Percentiles rank a stretch among this genome's conserved stretches.
These are phyloP conservation scores for Rhodosporidiobolus sp. DNA, from an alignment of 768 basidiomycete genomes.

Conservation along the genomic window DNA sequence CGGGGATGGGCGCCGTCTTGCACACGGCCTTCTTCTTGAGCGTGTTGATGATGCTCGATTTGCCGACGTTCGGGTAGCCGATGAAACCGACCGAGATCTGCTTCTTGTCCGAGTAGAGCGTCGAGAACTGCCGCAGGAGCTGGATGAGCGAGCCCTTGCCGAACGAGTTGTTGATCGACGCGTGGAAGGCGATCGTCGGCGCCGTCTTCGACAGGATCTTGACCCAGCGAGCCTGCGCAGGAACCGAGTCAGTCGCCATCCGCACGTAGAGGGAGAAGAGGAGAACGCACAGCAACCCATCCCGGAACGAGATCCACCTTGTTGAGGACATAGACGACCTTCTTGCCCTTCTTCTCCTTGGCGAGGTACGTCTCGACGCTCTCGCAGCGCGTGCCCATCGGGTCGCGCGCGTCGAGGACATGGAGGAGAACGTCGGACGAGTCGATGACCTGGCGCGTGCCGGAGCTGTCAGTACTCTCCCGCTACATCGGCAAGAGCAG, in stretches of 20 bases:
- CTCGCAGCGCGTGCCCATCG: constrained; percentile 89
- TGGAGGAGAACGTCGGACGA: constrained; percentile 96
- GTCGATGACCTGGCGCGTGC: constrained; percentile 68
- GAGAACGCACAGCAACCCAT: constrained; percentile 87
- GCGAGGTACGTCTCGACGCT: constrained; percentile 86
- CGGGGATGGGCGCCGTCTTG: constrained; percentile 90
- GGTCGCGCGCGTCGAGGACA: constrained; percentile 91
- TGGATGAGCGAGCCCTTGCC: constrained; percentile 98
- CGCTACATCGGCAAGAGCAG: no score
- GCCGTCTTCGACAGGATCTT: constrained; percentile 90
- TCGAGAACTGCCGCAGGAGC: constrained; percentile 90
- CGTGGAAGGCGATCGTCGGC: constrained; percentile 97
- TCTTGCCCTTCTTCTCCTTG: constrained; percentile 97
- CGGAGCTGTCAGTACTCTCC: not conserved
- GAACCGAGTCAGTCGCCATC: not conserved
- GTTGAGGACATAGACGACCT: constrained; percentile 92
- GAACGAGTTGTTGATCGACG: constrained; percentile 97
- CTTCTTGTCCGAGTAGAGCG: constrained; percentile 96
- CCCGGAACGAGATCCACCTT: constrained; percentile 98
- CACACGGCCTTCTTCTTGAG: constrained; percentile 98
- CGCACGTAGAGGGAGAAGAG: not conserved
- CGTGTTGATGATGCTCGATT: constrained; percentile 96
- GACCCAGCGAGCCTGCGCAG: constrained; percentile 79
- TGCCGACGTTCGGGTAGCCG: constrained; percentile 97
- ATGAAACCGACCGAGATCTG: constrained; percentile 98